Evolutionary conservation across 2,329 filamentous ascomycete genomes (phyloP), one percentile per base, ranked within the genome.

Genomic region (Zymoseptoria pseudotritici): DNA sequence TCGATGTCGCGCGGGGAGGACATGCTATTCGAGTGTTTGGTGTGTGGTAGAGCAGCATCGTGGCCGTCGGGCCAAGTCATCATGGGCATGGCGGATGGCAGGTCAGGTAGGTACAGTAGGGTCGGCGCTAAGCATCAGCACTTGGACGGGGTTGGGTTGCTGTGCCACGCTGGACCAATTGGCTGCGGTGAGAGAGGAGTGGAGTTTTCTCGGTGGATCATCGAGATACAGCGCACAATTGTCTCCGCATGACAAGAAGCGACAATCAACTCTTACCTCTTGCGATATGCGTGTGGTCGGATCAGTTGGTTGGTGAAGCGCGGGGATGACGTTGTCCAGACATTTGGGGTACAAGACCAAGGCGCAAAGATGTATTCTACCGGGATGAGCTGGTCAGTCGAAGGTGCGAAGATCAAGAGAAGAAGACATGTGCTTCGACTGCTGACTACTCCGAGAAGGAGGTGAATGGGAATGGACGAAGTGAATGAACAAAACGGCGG

Each of bases 1-100:
- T 68, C 64, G 58, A 67, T 63, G 59, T 68, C 68, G 58, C 63
- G 61, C 56, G 61, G 59, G 29, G 58, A 56, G 22, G 66, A 60
- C 66, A 68, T 67, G 58, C 56, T 22, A 54, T 46, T 55, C 55
- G 50, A 6, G 61, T 49, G 51, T 55, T 58, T 63, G 6, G 4
- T 46, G 36, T 53, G 53, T 42, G 65, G 62, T 10, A 66, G 62
- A 24, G 65, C 63, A 50, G 49, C 50, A 56, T 65, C 63, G 29
- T 46, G 36, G 17, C 36, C 36, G 36, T 46, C 36, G 36, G 36
- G 36, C 36, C 36, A 46, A n/a, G 36, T 46, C 36, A 46, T 46
- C 36, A 46, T 46, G 36, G 36, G 36, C 36, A 46, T 46, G 36
- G 36, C 36, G 13, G 36, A 46, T 46, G 36, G 36, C 36, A 42